Conservation (phyloP, 805 yeast species). For the Kuraishia capsulata region DNA sequence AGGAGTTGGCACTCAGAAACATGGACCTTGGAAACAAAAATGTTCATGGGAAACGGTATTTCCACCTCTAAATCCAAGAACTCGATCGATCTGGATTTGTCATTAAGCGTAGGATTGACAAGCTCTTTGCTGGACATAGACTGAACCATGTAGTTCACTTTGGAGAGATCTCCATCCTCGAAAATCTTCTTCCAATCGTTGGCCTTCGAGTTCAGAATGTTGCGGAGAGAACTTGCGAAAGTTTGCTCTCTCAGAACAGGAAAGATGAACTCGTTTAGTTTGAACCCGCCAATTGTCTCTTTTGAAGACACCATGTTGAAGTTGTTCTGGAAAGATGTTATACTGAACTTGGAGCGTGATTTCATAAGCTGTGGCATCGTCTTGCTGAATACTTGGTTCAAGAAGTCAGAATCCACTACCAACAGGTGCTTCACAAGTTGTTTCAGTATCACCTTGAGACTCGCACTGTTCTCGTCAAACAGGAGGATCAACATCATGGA, state of each 20-base stretch:
- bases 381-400: slow-evolving; percentile 42
- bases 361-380: slow-evolving; percentile 14
- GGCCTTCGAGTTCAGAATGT: slow-evolving; percentile 43
- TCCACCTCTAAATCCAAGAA: slow-evolving; percentile 45
- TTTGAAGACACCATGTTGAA: neutral
- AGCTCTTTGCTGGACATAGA: slow-evolving; percentile 25
- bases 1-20: slow-evolving; percentile 72
- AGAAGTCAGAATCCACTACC: slow-evolving; percentile 38
- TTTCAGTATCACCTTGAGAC: slow-evolving; percentile 33
- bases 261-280: neutral
- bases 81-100: slow-evolving; percentile 31
- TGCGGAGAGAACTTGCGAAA: slow-evolving; percentile 30
- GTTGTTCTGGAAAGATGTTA: neutral
- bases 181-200: slow-evolving; percentile 45
- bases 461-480: neutral
- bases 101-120: slow-evolving; percentile 9
- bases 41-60: slow-evolving; percentile 84
- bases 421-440: slow-evolving; percentile 51
- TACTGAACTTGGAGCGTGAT: neutral
- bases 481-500: slow-evolving; percentile 40
- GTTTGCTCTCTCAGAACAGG: slow-evolving; percentile 15
- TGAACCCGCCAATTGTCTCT: neutral
- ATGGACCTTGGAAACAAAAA: slow-evolving; percentile 62
- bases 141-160: slow-evolving; percentile 33
- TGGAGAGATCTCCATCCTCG: slow-evolving; percentile 31